These are phyloP conservation scores for Oenanthe javanica DNA, from an alignment of 140 eudicot species.

Conservation along the genomic window DNA sequence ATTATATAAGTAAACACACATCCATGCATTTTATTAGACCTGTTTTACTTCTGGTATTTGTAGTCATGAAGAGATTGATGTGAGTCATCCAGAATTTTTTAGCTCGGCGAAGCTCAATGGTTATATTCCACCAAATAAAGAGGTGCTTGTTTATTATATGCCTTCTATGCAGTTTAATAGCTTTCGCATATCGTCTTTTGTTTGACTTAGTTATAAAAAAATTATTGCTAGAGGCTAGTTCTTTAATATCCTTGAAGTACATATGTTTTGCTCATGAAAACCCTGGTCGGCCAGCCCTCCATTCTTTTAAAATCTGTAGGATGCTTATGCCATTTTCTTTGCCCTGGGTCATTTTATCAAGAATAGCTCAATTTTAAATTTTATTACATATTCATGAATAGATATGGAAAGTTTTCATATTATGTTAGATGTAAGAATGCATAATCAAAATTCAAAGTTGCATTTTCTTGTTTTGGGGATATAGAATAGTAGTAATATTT, in stretches of 20 bases:
- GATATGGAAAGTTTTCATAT: not conserved
- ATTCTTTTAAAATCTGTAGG: not conserved
- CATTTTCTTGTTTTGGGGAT: not conserved
- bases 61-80: constrained; percentile 96
- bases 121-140: constrained; percentile 89
- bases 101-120: constrained; percentile 76
- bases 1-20: not conserved
- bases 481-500: not conserved
- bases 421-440: not conserved
- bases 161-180: not conserved
- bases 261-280: not conserved
- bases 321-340: not conserved
- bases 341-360: not conserved
- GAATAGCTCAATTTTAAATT: not conserved
- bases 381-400: not conserved
- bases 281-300: not conserved
- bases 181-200: not conserved
- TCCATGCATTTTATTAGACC: not conserved
- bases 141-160: constrained; percentile 33
- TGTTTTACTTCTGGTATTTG: constrained; percentile 10
- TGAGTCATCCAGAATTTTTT: constrained; percentile 97
- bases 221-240: not conserved
- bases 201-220: not conserved
- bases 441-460: not conserved
- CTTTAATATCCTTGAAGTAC: not conserved